A percentile compares a stretch with the other conserved stretches of the same genome.
Conservation (phyloP, 2,329 filamentous ascomycete genomes). For the Knufia fluminis region DNA sequence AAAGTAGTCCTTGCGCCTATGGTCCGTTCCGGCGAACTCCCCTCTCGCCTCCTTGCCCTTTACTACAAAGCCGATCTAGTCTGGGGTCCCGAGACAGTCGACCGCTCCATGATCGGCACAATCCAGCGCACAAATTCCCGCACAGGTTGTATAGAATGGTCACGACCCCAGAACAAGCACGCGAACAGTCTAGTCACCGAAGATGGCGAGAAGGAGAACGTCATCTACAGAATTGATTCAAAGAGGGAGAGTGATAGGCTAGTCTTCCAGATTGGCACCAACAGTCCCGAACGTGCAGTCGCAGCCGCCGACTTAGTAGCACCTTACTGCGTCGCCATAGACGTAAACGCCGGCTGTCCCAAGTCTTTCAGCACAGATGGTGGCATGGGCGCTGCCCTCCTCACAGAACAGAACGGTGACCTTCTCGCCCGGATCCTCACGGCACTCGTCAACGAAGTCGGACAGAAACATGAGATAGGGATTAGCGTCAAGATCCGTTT, state of each 20-base stretch:
- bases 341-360: constrained; percentile 96
- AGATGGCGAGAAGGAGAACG: constrained; percentile 44
- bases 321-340: constrained; percentile 81
- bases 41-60: constrained; percentile 76
- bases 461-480: constrained; percentile 70
- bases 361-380: constrained; percentile 91
- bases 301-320: constrained; percentile 77
- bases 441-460: constrained; percentile 69
- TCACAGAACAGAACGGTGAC: constrained; percentile 63
- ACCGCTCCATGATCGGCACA: constrained; percentile 82
- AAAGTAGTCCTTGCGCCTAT: constrained; percentile 94
- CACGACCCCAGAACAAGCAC: constrained; percentile 63
- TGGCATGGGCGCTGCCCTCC: constrained; percentile 89
- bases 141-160: constrained; percentile 77
- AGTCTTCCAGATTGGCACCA: constrained; percentile 88
- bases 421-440: constrained; percentile 73
- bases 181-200: constrained; percentile 29
- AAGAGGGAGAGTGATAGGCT: constrained; percentile 63
- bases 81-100: constrained; percentile 95
- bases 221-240: constrained; percentile 80
- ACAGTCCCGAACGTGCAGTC: constrained; percentile 72
- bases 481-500: constrained; percentile 96
- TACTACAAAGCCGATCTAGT: constrained; percentile 95
- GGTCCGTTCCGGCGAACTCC: constrained; percentile 94
- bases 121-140: constrained; percentile 65